These are phyloP conservation scores for Rosa chinensis DNA, from an alignment of 306 rosid species.

Conservation along the genomic window DNA sequence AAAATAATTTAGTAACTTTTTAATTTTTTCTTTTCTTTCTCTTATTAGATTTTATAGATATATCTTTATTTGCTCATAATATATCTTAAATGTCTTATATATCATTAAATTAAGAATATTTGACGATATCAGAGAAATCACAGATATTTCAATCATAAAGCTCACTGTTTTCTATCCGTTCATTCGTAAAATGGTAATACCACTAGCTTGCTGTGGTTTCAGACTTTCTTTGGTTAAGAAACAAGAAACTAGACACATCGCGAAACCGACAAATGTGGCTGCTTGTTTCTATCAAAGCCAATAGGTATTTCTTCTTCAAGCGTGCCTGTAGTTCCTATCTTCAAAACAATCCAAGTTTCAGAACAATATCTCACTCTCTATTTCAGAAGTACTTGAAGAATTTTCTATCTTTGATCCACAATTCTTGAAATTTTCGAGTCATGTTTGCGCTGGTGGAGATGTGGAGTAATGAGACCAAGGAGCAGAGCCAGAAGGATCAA, in stretches of 20 bases:
- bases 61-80: no score
- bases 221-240: not conserved
- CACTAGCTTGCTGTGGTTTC: conserved; percentile 29
- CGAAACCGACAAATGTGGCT: not conserved
- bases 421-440: not conserved
- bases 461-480: conserved; percentile 54
- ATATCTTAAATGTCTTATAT: no score
- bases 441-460: conserved; percentile 59
- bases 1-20: no score
- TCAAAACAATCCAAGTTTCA: not conserved
- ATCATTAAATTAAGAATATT: no score
- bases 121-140: no score
- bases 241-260: not conserved
- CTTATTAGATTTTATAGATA: no score
- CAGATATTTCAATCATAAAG: no score
- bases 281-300: conserved; percentile 11
- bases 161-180: not conserved
- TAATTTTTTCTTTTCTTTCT: no score
- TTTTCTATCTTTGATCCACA: not conserved
- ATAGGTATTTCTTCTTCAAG: not conserved
- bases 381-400: not conserved
- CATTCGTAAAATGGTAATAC: no score
- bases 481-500: conserved; percentile 47
- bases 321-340: not conserved
- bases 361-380: not conserved